A percentile compares a stretch with the other conserved stretches of the same genome.
Conservation (phyloP, 1,139 yeast species). For the Neolecta irregularis region DNA sequence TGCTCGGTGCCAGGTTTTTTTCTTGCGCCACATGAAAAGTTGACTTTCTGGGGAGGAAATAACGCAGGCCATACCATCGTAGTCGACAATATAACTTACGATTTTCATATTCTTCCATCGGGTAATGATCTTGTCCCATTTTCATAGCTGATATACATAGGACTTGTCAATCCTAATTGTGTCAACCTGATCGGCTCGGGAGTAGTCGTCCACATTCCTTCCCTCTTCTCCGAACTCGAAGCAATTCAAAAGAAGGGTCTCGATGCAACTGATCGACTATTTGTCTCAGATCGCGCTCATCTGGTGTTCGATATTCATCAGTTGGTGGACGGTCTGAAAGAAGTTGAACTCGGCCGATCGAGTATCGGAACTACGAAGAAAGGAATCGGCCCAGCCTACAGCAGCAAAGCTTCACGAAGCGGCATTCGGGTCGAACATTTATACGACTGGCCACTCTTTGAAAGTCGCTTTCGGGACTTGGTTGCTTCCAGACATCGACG, state of each 20-base stretch:
- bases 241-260: conserved; percentile 66
- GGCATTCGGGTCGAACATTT: conserved; percentile 95
- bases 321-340: conserved; percentile 87
- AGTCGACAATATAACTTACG: conserved; percentile 73
- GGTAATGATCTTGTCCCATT: too few relatives aligned
- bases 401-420: conserved; percentile 92
- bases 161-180: conserved; percentile 81
- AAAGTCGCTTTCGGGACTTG: conserved; percentile 57
- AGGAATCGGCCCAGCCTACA: conserved; percentile 97
- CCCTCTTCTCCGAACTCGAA: conserved; percentile 75
- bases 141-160: too few relatives aligned
- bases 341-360: conserved; percentile 73
- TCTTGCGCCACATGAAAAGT: not conserved
- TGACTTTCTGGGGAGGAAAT: conserved; percentile 61
- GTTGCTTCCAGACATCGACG: conserved; percentile 70
- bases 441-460: conserved; percentile 90
- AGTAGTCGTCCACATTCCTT: conserved; percentile 89
- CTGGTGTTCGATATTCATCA: conserved; percentile 96
- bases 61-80: conserved; percentile 98
- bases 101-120: conserved; percentile 96
- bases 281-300: conserved; percentile 86
- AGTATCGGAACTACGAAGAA: conserved; percentile 97
- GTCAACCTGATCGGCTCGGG: conserved; percentile 86
- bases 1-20: conserved; percentile 67
- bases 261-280: conserved; percentile 62